Percentiles rank a stretch among this genome's conserved stretches.
Evolutionary conservation across 768 basidiomycete genomes (phyloP).

Genomic region (Mycena filopes): DNA sequence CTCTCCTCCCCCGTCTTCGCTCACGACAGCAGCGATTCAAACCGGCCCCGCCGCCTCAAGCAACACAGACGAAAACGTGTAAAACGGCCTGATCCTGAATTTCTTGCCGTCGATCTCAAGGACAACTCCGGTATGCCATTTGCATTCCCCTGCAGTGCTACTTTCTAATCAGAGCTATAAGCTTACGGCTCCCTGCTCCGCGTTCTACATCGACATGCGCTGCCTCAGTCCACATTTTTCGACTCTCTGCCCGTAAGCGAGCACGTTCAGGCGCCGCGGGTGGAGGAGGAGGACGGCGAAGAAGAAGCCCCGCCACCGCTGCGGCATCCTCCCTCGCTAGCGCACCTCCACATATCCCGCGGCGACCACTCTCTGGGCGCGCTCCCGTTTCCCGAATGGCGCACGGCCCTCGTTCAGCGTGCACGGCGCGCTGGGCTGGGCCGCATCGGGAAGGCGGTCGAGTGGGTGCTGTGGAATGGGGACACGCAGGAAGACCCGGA

Average conservation of each 20-base stretch:
- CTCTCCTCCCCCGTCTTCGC: conserved; percentile 57
- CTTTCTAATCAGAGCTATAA: background rate
- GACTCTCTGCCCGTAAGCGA: conserved; percentile 21
- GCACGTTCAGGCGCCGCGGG: background rate
- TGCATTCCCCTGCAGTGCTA: background rate
- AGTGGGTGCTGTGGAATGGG: conserved; percentile 52
- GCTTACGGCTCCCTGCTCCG: conserved; percentile 61
- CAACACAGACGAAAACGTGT: conserved; percentile 3
- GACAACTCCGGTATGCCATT: conserved; percentile 19
- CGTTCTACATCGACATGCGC: conserved; percentile 58
- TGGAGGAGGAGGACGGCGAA: conserved; percentile 7
- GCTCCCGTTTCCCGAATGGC: conserved; percentile 77
- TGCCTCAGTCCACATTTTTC: conserved; percentile 28
- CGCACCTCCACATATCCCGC: conserved; percentile 12
- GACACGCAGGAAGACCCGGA: conserved; percentile 21
- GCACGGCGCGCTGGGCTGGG: conserved; percentile 70
- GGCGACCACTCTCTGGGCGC: conserved; percentile 44
- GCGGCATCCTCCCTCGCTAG: conserved; percentile 30
- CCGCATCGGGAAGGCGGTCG: conserved; percentile 64
- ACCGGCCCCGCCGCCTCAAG: conserved; percentile 14
- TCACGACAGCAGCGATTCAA: conserved; percentile 35
- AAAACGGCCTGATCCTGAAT: conserved; percentile 44
- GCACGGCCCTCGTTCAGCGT: conserved; percentile 56
- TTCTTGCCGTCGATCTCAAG: conserved; percentile 61
- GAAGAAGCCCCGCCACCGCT: conserved; percentile 22